Percentiles rank a stretch among this genome's conserved stretches.
phyloP scores from a whole-genome alignment of 805 yeast species.

The Candida pseudoglaebosa region DNA sequence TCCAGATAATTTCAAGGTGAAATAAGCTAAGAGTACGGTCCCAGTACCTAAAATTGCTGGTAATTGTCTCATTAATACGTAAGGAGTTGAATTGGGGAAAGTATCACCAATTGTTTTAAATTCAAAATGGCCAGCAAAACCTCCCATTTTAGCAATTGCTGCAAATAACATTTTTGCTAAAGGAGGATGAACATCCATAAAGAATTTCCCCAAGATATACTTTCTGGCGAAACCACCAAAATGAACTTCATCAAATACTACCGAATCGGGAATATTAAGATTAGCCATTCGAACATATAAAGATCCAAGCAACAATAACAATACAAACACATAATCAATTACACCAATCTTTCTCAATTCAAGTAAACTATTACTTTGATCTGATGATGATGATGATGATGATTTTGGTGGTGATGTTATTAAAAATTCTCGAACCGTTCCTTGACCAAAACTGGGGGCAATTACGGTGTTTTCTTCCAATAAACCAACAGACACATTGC shows the following conservation, averaged over 20 bases:
- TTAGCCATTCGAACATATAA: conserved; percentile 55
- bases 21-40: conserved; percentile 60
- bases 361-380: conserved; percentile 27
- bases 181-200: conserved; percentile 80
- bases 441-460: conserved; percentile 10
- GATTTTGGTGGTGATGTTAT: conserved; percentile 50
- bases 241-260: conserved; percentile 90
- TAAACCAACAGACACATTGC: not conserved
- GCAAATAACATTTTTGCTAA: conserved; percentile 74
- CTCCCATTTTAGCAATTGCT: conserved; percentile 61
- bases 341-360: conserved; percentile 36
- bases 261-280: conserved; percentile 68
- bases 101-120: conserved; percentile 64
- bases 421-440: conserved; percentile 43
- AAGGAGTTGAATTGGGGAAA: conserved; percentile 60
- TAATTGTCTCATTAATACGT: conserved; percentile 63
- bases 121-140: conserved; percentile 66
- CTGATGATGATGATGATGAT: no score
- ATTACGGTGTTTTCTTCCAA: conserved; percentile 8
- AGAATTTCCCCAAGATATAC: conserved; percentile 62
- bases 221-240: conserved; percentile 95
- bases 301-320: conserved; percentile 48
- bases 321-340: conserved; percentile 23
- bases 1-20: conserved; percentile 69
- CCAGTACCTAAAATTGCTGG: conserved; percentile 67